Base-by-base conservation (phyloP, 2,329 filamentous ascomycete species). In the Chaetomium sp. region DNA sequence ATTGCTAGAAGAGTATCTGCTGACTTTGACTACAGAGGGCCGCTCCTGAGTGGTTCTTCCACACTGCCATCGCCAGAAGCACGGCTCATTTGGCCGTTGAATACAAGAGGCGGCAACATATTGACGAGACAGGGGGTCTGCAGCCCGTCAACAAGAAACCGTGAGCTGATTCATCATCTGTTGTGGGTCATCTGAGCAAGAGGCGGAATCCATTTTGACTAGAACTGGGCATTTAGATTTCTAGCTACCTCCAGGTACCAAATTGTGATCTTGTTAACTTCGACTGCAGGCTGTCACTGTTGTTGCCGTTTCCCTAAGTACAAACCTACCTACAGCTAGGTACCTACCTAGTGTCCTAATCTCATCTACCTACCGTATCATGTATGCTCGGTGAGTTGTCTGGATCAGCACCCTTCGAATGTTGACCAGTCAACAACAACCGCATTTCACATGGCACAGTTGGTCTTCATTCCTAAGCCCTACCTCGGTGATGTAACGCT, bases 21-120 rank as follows among this genome's bases (percentile, higher is more conserved):
- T 61, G 23, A 49, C 23, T 29, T 12, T 31, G 3, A 10, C 19
- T 25, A 7, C 16, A 73, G 71, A 62, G 70, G 31, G 71, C 62
- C 7, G 68, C 67, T 2, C 71, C 71, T 1, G 67, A 71, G 8
- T 72, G 71, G 71, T 5, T 70, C 4, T 68, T 64, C n/a, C 21
- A 38, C 19, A 4, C 21, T 5, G 23, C 9, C 3, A 27, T 60
- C 33, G 25, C 21, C 4, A 33, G 19, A 5, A 23, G 25, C 1
- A 54, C 58, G 4, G 31, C 33, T 10, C 23, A 47, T 3, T 35
- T 60, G 19, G 33, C 33, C 6, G 33, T 60, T 1, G 33, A 19
- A 25, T 60, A 54, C 19, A 13, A 6, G 23, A 23, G 33, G 19
- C 49, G 49, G 8, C 58, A 60, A 27, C 21, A 1, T 19, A 23